phyloP scores from a whole-genome alignment of 2,329 filamentous ascomycete species.

The Orbilia blumenaviensis region DNA sequence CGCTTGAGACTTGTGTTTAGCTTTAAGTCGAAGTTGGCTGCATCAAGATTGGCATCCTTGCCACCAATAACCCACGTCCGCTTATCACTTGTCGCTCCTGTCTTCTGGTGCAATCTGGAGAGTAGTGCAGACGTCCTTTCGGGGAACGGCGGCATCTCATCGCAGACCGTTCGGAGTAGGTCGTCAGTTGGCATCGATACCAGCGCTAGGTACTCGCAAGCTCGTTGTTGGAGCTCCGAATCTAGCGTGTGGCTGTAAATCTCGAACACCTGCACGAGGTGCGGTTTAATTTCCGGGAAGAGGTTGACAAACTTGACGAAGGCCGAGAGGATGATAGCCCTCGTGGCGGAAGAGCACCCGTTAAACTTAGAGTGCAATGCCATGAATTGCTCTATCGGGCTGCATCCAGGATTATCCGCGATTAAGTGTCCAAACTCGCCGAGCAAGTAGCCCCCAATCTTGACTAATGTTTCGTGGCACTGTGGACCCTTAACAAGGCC shows the following conservation, averaged over 20 bases:
- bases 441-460: constrained; percentile 94
- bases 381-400: constrained; percentile 95
- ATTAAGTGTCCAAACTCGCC: constrained; percentile 98
- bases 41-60: constrained; percentile 88
- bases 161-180: constrained; percentile 88
- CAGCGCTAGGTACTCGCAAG: constrained; percentile 90
- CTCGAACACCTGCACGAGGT: constrained; percentile 87
- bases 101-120: constrained; percentile 92
- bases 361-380: constrained; percentile 90
- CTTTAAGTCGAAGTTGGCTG: constrained; percentile 78
- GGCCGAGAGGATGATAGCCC: constrained; percentile 91
- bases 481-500: constrained; percentile 91
- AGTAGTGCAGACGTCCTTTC: constrained; percentile 91
- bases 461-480: constrained; percentile 95
- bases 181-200: constrained; percentile 89
- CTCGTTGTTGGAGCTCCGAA: constrained; percentile 92
- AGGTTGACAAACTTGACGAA: constrained; percentile 98
- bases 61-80: constrained; percentile 97
- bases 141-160: constrained; percentile 98
- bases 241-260: constrained; percentile 94
- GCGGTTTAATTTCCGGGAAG: constrained; percentile 97
- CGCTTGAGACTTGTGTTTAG: constrained; percentile 85
- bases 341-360: constrained; percentile 84
- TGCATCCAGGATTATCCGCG: constrained; percentile 88
- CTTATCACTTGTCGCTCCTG: constrained; percentile 90